These are phyloP conservation scores for Ophiocordyceps camponoti-leonardi DNA, from an alignment of 2,329 filamentous ascomycete species.

Conservation along the genomic window DNA sequence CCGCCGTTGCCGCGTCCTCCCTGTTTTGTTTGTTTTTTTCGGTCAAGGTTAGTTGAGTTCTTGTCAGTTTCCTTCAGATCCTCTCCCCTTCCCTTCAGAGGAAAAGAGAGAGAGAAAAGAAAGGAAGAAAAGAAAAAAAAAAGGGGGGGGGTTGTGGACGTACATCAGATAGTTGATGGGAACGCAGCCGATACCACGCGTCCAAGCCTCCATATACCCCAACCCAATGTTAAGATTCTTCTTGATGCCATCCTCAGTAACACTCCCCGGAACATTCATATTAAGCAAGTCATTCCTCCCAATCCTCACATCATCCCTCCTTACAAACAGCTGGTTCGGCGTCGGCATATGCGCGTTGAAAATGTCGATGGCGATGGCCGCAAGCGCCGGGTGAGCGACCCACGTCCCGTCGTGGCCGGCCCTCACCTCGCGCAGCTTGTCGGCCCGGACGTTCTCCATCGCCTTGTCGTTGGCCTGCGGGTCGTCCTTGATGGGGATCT, in stretches of 20 bases:
- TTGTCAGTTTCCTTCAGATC: too few species aligned
- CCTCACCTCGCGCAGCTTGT: constrained; percentile 90
- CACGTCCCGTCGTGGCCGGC: constrained; percentile 93
- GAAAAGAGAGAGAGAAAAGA: too few species aligned
- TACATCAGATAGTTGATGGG: constrained; percentile 95
- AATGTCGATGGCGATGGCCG: constrained; percentile 70
- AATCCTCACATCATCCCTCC: constrained; percentile 77
- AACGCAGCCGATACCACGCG: constrained; percentile 85
- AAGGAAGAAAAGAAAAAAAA: too few species aligned
- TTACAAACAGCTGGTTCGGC: constrained; percentile 85
- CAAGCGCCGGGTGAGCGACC: constrained; percentile 92
- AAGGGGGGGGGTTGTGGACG: too few species aligned
- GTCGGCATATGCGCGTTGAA: constrained; percentile 99
- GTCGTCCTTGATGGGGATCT: constrained; percentile 97
- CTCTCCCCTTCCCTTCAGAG: too few species aligned
- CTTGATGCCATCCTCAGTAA: constrained; percentile 88
- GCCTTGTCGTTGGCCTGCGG: constrained; percentile 78
- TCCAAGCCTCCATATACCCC: constrained; percentile 97
- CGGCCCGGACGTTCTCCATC: constrained; percentile 82
- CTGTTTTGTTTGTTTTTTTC: constrained; percentile 13
- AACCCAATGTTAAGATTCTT: constrained; percentile 97
- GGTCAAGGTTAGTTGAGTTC: too few species aligned
- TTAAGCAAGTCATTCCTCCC: constrained; percentile 83
- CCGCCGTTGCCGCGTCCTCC: constrained; percentile 92
- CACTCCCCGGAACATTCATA: constrained; percentile 87